Base-by-base conservation (phyloP, 2,329 filamentous ascomycete genomes). In the Emydomyces testavorans region DNA sequence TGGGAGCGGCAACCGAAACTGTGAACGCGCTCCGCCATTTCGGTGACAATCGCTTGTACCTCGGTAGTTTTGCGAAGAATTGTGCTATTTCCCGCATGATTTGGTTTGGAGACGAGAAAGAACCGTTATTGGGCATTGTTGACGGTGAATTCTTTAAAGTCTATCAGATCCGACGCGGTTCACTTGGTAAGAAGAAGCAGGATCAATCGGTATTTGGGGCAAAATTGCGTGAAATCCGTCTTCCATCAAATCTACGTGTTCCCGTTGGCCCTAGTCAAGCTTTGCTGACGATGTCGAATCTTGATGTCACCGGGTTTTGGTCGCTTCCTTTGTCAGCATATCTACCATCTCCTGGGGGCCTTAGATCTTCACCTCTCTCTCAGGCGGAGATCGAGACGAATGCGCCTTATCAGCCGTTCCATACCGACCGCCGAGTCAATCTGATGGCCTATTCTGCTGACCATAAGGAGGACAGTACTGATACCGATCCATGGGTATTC, bases 381-480 rank as follows among this genome's bases (percentile, higher is more conserved):
- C 62, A 89, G 78, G 87, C 86, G 4, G 89, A 95, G 69, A 93
- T 94, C 54, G 92, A 98, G 61, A 94, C 90, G 1, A 95, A 90
- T 60, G 85, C 89, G 3, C 87, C 90, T 1, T 96, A 94, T 58
- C 89, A 94, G 59, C 90, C 92, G 1, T 95, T 96, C 69, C 90
- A 96, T 62, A 92, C 89, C 0, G 89, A 96, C 60, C 78, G 80
- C 47, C 79, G 90, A 2, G 85, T 96, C 37, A 78, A 75, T n/a
- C 71, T 95, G 23, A 84, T 80, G 55, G 76, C 87, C 35, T 85
- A 82, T 60, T 65, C 60, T 57, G 45, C 56, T 6, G 52, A 51
- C 26, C 62, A 56, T 2, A 65, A 70, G 16, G 59, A 65, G 20
- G 59, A 65, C 20, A 58, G 74, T 20, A 67, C 59, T 28, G 52